Conservation (phyloP, 441 rosid genomes). For the Erodium trifolium region DNA sequence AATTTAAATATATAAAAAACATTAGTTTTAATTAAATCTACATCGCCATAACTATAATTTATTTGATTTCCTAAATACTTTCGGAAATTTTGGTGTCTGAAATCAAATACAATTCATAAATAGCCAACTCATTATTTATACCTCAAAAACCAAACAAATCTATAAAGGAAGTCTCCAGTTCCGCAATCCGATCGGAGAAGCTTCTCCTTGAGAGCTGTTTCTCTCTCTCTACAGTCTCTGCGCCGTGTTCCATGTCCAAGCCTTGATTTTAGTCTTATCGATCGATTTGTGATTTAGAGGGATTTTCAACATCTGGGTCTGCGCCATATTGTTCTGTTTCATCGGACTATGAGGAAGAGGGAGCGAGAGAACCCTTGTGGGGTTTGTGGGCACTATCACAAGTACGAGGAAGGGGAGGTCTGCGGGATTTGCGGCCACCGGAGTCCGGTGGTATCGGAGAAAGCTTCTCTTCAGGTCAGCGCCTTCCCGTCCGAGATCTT, state of each 20-base stretch:
- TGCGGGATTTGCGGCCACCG: slow-evolving; percentile 92
- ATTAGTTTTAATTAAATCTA: too few species aligned
- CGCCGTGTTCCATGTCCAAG: neutral
- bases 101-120: too few species aligned
- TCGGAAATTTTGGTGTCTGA: too few species aligned
- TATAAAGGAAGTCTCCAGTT: neutral
- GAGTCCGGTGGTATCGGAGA: slow-evolving; percentile 39
- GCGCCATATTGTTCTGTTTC: neutral
- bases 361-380: slow-evolving; percentile 95
- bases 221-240: neutral
- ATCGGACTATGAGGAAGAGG: slow-evolving; percentile 71
- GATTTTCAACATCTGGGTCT: slow-evolving; percentile 23
- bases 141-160: neutral
- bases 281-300: slow-evolving; percentile 1
- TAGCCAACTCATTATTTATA: too few species aligned
- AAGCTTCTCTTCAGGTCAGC: slow-evolving; percentile 45
- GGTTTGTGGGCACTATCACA: slow-evolving; percentile 92
- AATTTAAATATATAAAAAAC: too few species aligned
- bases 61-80: too few species aligned
- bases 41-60: too few species aligned
- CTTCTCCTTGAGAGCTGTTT: too few species aligned
- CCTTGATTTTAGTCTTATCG: neutral
- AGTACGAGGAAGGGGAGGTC: slow-evolving; percentile 94
- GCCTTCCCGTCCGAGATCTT: slow-evolving; percentile 89
- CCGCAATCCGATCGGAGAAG: neutral